Percentiles rank a stretch among this genome's conserved stretches.
Conservation (phyloP, 768 basidiomycete species). For the Lactarius vividus region DNA sequence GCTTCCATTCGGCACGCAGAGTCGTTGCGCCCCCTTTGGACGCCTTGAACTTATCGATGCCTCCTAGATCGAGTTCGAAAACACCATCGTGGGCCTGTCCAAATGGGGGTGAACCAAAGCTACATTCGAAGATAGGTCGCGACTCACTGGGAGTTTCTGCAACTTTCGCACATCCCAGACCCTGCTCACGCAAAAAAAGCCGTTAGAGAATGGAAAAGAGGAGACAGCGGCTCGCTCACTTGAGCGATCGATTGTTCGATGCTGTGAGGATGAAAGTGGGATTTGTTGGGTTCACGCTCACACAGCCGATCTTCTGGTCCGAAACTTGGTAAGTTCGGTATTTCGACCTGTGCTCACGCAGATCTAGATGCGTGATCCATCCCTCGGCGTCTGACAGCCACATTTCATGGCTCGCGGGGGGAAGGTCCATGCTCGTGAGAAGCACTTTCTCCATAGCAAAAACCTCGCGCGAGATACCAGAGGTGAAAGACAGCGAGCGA, state of each 20-base stretch:
- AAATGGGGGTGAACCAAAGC: conserved; percentile 30
- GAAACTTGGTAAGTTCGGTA: conserved; percentile 63
- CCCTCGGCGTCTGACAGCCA: conserved; percentile 79
- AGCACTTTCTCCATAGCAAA: conserved; percentile 59
- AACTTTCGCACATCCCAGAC: conserved; percentile 81
- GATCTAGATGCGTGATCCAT: conserved; percentile 71
- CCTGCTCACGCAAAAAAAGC: conserved; percentile 38
- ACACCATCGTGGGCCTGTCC: conserved; percentile 24
- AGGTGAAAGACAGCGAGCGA: conserved; percentile 67
- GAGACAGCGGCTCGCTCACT: conserved; percentile 42
- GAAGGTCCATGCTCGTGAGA: conserved; percentile 68
- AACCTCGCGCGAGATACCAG: conserved; percentile 68
- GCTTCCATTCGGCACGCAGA: conserved; percentile 63
- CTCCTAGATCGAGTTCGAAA: conserved; percentile 40
- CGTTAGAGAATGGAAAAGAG: neutral
- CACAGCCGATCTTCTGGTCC: conserved; percentile 70
- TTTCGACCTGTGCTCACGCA: conserved; percentile 57
- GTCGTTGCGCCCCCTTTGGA: conserved; percentile 52
- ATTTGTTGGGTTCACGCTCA: conserved; percentile 74
- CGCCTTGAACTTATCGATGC: conserved; percentile 47
- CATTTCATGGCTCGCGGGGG: conserved; percentile 69
- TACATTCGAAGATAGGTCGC: conserved; percentile 26
- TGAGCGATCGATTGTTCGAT: conserved; percentile 69
- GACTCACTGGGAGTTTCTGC: conserved; percentile 37
- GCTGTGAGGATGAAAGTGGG: conserved; percentile 69